Base-by-base conservation (phyloP, 371 early-diverging fungal genomes). In the Syncephalastrum monosporum region DNA sequence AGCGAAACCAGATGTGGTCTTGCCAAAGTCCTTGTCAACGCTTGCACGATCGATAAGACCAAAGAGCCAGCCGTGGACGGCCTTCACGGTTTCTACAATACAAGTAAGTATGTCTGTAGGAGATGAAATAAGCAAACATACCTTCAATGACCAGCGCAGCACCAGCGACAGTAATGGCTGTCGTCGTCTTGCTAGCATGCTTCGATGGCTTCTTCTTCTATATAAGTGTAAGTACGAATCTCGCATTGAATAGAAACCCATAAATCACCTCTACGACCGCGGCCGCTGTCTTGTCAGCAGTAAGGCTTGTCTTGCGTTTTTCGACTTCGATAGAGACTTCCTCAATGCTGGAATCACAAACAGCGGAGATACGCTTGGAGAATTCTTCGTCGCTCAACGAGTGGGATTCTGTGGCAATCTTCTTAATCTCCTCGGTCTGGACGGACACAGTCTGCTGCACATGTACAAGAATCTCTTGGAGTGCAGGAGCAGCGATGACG, bases 1-100 rank as follows among this genome's bases (percentile, higher is more conserved):
- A 38, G 67, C 64, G 49, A 59, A 55, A 16, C 67, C 66, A 47
- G 44, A 53, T 16, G 61, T 59, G 52, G 65, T 66, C 53, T 72
- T 63, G 24, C 61, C 68, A 25, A 53, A n/a, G 29, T 43, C 46
- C 43, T 45, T 46, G 3, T 17, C 55, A n/a, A 29, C 6, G 1
- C 19, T 54, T 16, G 55, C 23, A 29, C 55, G 55, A 23, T 21
- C 29, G 25, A 55, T 55, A 46, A 55, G 16, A 29, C 55, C 46
- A 44, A n/a, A 55, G 43, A 55, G 25, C 55, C 55, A 55, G 17
- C 25, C 44, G 15, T 42, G 24, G 15, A 55, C 55, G 19, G 46
- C 33, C 25, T 42, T 55, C 5, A 46, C 27, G 12, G 55, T 55
- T 24, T 55, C 55, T 55, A 15, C 43, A 16, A 14, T 33, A 10